Conservation (phyloP, 192 early-diverging fungal species). For the Coemansia sp. region DNA sequence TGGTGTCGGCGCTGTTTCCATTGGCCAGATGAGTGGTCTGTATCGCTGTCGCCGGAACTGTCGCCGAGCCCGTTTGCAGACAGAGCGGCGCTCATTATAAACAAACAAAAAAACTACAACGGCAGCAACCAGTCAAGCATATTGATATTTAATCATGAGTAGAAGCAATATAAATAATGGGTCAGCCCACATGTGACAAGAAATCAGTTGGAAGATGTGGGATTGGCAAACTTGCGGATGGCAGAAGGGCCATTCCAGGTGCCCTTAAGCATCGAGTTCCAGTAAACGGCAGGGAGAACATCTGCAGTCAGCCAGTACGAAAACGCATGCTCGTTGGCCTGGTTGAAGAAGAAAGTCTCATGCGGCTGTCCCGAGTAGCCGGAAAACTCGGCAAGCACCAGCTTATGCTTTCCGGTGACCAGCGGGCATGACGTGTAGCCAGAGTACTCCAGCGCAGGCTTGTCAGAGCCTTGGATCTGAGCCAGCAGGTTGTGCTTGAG, state of each 20-base stretch:
- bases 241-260: conserved; percentile 70
- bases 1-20: background rate
- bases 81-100: conserved; percentile 12
- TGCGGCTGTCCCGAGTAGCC: conserved; percentile 69
- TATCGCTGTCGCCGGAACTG: conserved; percentile 35
- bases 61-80: conserved; percentile 20
- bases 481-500: conserved; percentile 72
- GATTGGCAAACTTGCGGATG: conserved; percentile 61
- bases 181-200: background rate
- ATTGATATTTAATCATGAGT: background rate
- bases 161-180: background rate
- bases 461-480: conserved; percentile 55
- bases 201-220: conserved; percentile 25
- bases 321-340: conserved; percentile 65
- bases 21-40: too few species aligned
- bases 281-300: conserved; percentile 77
- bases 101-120: background rate
- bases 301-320: conserved; percentile 75
- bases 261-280: conserved; percentile 77
- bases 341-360: conserved; percentile 84
- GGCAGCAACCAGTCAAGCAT: background rate
- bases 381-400: conserved; percentile 85
- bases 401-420: conserved; percentile 73
- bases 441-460: conserved; percentile 61
- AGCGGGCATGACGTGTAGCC: conserved; percentile 86